Evolutionary conservation across 306 rosid species (phyloP).

Genomic region (Nissolia schottii): DNA sequence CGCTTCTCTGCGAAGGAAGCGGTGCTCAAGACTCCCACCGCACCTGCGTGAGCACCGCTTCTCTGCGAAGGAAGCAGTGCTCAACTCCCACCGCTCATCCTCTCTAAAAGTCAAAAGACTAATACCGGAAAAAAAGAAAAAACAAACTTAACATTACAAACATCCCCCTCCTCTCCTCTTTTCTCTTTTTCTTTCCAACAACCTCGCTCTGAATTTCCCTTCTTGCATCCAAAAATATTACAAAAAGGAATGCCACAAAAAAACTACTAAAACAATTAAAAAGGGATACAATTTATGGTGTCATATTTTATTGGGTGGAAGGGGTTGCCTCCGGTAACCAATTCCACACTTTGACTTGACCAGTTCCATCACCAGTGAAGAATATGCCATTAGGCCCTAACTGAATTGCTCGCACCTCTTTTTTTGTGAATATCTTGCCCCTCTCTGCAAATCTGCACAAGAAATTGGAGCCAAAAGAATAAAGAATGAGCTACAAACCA

Average conservation of each 20-base stretch:
- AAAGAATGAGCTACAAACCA: conserved; percentile 11
- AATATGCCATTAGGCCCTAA: conserved; percentile 76
- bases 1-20: conserved; percentile 14
- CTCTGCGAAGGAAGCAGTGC: conserved; percentile 19
- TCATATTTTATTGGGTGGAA: conserved; percentile 29
- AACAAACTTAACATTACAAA: conserved; percentile 30
- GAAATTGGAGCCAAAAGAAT: not conserved
- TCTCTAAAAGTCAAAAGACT: conserved; percentile 25
- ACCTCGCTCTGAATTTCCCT: conserved; percentile 19
- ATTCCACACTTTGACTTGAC: conserved; percentile 87
- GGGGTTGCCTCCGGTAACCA: conserved; percentile 48
- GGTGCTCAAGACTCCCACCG: conserved; percentile 29
- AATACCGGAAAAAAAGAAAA: too few species aligned
- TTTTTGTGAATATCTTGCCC: conserved; percentile 69
- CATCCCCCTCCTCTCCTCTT: not conserved
- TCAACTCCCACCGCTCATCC: conserved; percentile 27
- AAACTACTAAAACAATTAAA: conserved; percentile 3
- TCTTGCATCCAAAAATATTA: conserved; percentile 32
- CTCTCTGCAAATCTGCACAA: conserved; percentile 79
- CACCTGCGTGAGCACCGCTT: conserved; percentile 11
- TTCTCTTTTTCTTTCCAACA: not conserved
- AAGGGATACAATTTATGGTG: not conserved
- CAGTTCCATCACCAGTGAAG: conserved; percentile 94
- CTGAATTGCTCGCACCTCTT: conserved; percentile 81
- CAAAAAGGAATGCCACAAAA: conserved; percentile 33